phyloP scores from a whole-genome alignment of 2,329 filamentous ascomycete genomes.

The Dothistroma pini region DNA sequence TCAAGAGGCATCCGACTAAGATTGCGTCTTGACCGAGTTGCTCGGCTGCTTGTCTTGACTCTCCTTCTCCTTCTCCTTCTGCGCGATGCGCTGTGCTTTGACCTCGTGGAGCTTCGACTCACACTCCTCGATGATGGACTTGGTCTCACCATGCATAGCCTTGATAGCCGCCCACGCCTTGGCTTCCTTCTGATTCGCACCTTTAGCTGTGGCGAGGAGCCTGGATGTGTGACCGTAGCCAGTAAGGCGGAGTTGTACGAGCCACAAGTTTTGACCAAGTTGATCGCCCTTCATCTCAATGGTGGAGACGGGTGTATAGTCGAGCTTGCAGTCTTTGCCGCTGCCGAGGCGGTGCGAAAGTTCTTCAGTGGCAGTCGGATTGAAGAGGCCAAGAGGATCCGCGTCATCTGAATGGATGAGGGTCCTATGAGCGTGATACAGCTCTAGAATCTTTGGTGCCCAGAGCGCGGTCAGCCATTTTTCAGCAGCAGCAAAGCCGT shows the following conservation, averaged over 20 bases:
- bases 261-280: constrained; percentile 48
- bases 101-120: constrained; percentile 20
- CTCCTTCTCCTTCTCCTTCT: constrained; percentile 6
- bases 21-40: neutral
- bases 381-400: constrained; percentile 31
- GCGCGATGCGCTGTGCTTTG: constrained; percentile 10
- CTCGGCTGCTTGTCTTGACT: constrained; percentile 2
- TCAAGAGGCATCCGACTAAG: neutral
- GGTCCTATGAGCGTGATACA: constrained; percentile 7
- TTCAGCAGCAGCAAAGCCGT: constrained; percentile 60
- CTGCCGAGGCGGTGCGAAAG: constrained; percentile 33
- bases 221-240: constrained; percentile 65
- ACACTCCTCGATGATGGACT: constrained; percentile 29
- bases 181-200: constrained; percentile 65
- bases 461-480: constrained; percentile 74
- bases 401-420: neutral
- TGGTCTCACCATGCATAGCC: constrained; percentile 51
- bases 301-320: constrained; percentile 48
- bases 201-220: constrained; percentile 61
- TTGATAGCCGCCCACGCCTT: constrained; percentile 62
- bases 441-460: constrained; percentile 55
- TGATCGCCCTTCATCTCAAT: constrained; percentile 56
- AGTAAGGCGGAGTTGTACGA: constrained; percentile 61
- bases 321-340: constrained; percentile 35
- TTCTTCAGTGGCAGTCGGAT: constrained; percentile 39